phyloP scores from a whole-genome alignment of 2,329 filamentous ascomycete species.

The Talaromyces sp. region DNA sequence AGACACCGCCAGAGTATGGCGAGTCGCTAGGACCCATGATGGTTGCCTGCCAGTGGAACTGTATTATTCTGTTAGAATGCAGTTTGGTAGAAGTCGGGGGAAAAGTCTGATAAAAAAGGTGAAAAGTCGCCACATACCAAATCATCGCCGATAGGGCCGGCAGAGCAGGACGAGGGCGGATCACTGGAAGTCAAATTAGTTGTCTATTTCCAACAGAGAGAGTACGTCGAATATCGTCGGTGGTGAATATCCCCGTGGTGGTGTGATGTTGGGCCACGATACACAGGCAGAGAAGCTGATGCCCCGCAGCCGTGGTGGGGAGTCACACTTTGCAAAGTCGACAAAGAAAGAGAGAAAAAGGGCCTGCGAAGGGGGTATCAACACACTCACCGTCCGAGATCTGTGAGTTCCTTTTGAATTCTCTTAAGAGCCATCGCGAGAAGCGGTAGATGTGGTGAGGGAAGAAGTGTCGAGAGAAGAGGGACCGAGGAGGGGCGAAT shows the following conservation, averaged over 20 bases:
- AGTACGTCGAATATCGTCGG: not conserved
- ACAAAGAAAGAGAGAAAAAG: slow-evolving; percentile 1
- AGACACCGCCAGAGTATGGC: slow-evolving; percentile 95
- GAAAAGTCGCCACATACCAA: slow-evolving; percentile 61
- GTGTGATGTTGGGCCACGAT: not conserved
- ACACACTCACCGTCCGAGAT: slow-evolving; percentile 45
- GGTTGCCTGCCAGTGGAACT: slow-evolving; percentile 99
- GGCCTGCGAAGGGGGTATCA: slow-evolving; percentile 7
- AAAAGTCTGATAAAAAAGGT: not conserved
- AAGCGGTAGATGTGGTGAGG: slow-evolving; percentile 15
- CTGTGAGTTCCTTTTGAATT: slow-evolving; percentile 51
- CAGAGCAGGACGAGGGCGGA: slow-evolving; percentile 97
- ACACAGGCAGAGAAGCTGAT: slow-evolving; percentile 4
- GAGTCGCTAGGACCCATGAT: slow-evolving; percentile 99
- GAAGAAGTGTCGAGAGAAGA: not conserved
- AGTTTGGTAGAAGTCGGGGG: not conserved
- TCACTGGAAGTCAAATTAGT: slow-evolving; percentile 57
- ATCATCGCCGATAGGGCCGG: slow-evolving; percentile 94
- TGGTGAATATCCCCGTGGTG: not conserved
- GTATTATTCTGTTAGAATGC: slow-evolving; percentile 11
- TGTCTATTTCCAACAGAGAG: not conserved
- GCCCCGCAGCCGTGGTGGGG: slow-evolving; percentile 19
- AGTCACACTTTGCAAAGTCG: slow-evolving; percentile 11
- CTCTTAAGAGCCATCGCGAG: slow-evolving; percentile 47
- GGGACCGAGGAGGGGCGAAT: not conserved